A percentile compares a stretch with the other conserved stretches of the same genome.
Conservation (phyloP, 2,329 filamentous ascomycete genomes). For the Fusarium floridanum region DNA sequence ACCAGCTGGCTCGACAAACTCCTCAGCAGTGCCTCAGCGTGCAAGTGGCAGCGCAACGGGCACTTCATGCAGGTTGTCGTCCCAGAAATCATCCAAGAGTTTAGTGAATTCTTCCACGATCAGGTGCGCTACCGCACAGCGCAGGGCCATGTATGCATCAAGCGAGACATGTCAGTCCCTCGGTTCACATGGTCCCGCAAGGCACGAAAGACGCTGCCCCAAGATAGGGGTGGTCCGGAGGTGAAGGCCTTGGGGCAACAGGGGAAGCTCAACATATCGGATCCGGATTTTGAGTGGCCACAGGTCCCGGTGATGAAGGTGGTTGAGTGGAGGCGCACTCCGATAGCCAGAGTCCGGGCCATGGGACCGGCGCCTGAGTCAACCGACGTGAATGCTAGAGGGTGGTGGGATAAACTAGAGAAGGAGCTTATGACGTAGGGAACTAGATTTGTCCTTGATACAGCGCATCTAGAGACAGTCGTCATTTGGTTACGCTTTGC, state of each 20-base stretch:
- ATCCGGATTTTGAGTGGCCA: constrained; percentile 46
- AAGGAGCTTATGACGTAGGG: constrained; percentile 49
- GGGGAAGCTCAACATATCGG: constrained; percentile 20
- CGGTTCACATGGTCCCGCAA: constrained; percentile 41
- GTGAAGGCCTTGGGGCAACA: constrained; percentile 23
- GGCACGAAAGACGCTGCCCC: constrained; percentile 46
- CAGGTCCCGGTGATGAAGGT: constrained; percentile 37
- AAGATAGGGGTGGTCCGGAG: constrained; percentile 35
- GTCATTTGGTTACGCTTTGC: background rate
- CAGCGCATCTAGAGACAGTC: constrained; percentile 12
- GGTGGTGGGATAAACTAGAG: constrained; percentile 49
- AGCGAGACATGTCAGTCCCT: constrained; percentile 35
- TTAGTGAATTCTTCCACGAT: constrained; percentile 50
- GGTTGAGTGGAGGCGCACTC: constrained; percentile 42
- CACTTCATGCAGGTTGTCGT: constrained; percentile 39
- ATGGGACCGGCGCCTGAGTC: constrained; percentile 41
- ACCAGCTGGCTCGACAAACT: constrained; percentile 45
- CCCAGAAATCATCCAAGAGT: constrained; percentile 52
- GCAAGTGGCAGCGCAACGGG: constrained; percentile 38
- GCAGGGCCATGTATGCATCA: constrained; percentile 48
- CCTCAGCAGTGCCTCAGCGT: constrained; percentile 43
- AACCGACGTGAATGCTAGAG: constrained; percentile 19
- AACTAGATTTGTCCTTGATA: background rate
- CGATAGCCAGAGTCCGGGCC: constrained; percentile 32
- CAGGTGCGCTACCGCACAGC: constrained; percentile 50